Percentiles rank a stretch among this genome's conserved stretches.
phyloP scores from a whole-genome alignment of 2,329 filamentous ascomycete genomes.

The Coniella vitis region DNA sequence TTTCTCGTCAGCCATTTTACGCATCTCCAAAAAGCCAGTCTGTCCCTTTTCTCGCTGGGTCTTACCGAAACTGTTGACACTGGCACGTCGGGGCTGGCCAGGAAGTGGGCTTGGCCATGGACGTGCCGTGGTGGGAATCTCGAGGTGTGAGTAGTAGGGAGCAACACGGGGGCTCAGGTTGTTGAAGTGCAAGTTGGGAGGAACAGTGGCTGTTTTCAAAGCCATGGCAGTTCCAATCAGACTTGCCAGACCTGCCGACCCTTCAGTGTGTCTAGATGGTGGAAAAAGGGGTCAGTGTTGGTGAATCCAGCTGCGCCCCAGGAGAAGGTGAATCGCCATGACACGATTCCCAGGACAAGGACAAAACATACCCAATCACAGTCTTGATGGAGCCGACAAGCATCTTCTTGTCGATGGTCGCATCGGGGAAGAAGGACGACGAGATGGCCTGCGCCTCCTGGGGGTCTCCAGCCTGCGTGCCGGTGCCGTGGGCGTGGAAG shows the following conservation, averaged over 20 bases:
- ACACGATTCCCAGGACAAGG: no score
- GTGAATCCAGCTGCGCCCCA: no score
- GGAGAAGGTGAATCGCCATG: no score
- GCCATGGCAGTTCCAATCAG: slow-evolving; percentile 23
- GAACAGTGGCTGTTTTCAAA: slow-evolving; percentile 19
- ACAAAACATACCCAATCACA: slow-evolving; percentile 11
- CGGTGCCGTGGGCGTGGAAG: slow-evolving; percentile 24
- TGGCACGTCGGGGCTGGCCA: slow-evolving; percentile 4
- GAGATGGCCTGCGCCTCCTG: slow-evolving; percentile 29
- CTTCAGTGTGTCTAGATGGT: slow-evolving; percentile 18
- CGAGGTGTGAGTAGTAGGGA: not conserved
- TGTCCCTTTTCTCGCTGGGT: no score
- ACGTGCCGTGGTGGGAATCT: slow-evolving; percentile 35
- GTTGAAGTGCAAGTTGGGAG: slow-evolving; percentile 21
- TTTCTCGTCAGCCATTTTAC: not conserved
- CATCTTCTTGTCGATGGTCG: slow-evolving; percentile 15
- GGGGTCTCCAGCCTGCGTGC: slow-evolving; percentile 18
- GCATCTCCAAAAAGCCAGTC: not conserved
- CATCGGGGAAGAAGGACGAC: slow-evolving; percentile 21
- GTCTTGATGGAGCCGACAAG: slow-evolving; percentile 23
- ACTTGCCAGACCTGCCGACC: slow-evolving; percentile 21
- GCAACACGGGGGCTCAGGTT: slow-evolving; percentile 16
- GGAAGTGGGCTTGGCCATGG: slow-evolving; percentile 18
- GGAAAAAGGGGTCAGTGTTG: no score
- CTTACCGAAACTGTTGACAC: slow-evolving; percentile 7